phyloP scores from a whole-genome alignment of 1,284 basidiomycete genomes.

The Coniferiporia sulphurascens region DNA sequence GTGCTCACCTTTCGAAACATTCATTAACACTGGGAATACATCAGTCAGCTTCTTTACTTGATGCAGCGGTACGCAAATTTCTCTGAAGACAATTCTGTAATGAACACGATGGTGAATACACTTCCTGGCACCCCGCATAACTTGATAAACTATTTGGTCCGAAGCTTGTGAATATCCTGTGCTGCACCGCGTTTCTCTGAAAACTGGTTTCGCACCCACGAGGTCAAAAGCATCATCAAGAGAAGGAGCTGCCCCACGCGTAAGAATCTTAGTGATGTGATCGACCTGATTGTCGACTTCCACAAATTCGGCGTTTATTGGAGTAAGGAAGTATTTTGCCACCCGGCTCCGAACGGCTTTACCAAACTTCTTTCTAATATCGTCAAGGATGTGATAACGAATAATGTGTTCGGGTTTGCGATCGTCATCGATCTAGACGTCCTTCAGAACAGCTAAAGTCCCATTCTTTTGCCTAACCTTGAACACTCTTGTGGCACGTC shows the following conservation, averaged over 20 bases:
- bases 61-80: neutral
- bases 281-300: neutral
- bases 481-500: neutral
- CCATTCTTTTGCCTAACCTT: neutral
- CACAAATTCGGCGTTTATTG: neutral
- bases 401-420: neutral
- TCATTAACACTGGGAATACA: too few species aligned
- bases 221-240: neutral
- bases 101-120: neutral
- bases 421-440: neutral
- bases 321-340: neutral
- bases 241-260: neutral
- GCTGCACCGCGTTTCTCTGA: too few species aligned
- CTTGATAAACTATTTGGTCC: too few species aligned
- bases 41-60: too few species aligned
- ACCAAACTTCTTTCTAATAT: too few species aligned
- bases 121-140: too few species aligned
- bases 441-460: neutral
- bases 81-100: neutral
- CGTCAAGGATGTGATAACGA: neutral
- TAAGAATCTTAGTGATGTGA: neutral
- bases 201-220: neutral
- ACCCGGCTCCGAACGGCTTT: neutral
- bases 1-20: too few species aligned
- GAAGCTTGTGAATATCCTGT: too few species aligned